Base-by-base conservation (phyloP, 768 basidiomycete genomes). In the Tricholoma saponaceum region DNA sequence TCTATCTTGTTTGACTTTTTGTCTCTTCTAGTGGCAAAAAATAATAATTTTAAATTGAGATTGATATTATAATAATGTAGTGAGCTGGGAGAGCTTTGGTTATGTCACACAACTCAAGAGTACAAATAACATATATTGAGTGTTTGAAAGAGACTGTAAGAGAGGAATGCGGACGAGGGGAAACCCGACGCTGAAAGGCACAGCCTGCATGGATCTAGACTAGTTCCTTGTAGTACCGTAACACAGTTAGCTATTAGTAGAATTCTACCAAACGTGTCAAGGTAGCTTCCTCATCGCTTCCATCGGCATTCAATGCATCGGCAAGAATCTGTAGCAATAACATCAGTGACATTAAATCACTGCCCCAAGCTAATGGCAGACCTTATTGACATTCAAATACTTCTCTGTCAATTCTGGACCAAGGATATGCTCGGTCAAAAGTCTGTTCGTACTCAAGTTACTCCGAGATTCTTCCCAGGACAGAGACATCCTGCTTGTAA, bases 351-450 rank as follows among this genome's bases (percentile, higher is more conserved):
- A 64, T 1, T 4, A 16, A 26, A 62, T 16, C 41, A 25, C 35
- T 18, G 44, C 25, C 37, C 20, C 18, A 12, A 32, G 4, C 6
- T 20, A 25, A 22, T 1, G 26, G 6, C 67, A 52, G 32, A 83
- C 85, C 77, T 82, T 70, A 61, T 85, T 85, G 18, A 81, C 75
- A 0, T 58, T 37, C 26, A 85, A 58, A 64, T 79, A 87, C 43
- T 69, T 74, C 2, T 73, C 66, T 25, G 81, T 76, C 39, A 82
- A 69, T 20, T 83, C 72, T 20, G 51, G 55, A 0, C 85, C 85
- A 22, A 87, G 74, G 0, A 77, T 37, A 22, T 9, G 47, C 0
- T 60, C 65, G 26, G 59, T 70, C 37, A 86, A 58, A 2, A 69
- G 62, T 26, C 66, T 59, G 57, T 80, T 80, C 4, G 63, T 62